Base-by-base conservation (phyloP, 2,329 filamentous ascomycete genomes). In the Colletotrichum magnum region DNA sequence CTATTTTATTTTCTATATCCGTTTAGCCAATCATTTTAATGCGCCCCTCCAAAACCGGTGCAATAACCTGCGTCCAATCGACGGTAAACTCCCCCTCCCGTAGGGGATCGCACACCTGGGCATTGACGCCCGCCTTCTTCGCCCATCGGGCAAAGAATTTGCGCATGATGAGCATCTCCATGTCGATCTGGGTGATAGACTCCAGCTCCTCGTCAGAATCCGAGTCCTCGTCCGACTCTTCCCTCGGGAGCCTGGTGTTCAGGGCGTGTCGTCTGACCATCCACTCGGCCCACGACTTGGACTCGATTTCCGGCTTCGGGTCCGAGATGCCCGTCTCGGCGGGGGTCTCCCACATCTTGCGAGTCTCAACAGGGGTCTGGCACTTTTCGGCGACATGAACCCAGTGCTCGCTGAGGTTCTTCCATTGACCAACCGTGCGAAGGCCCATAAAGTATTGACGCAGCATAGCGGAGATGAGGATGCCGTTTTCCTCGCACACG, bases 371-470 rank as follows among this genome's bases (percentile, higher is more conserved):
- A 58, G 82, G 86, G 64, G 81, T 79, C 73, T 90, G 85, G 53
- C 94, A 83, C 24, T 86, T 85, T 28, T 88, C 83, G 41, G 93
- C 90, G 2, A 96, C 89, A 12, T 80, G 78, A 26, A 83, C 81
- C 91, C 93, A 97, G 77, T 94, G 90, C 1, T 86, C 83, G 15
- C 91, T 88, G 83, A 93, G 93, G 67, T 90, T 86, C 69, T 88
- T 90, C 94, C 94, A 97, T 74, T 89, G 89, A 18, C 94, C 93
- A 28, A 97, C 82, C 1, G 95, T 92, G 64, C 93, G 93, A 51
- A 97, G 85, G 6, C 91, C 93, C 87, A 97, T 92, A 80, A 97
- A 97, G 80, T 97, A 97, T 77, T 97, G 94, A 13, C 94, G 89
- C 21, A 98, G 85, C 78, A 98, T 91, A 76, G 93, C 93, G 57